Percentiles rank a stretch among this genome's conserved stretches.
phyloP scores from a whole-genome alignment of 1,284 basidiomycete species.

The Coniophora puteana region DNA sequence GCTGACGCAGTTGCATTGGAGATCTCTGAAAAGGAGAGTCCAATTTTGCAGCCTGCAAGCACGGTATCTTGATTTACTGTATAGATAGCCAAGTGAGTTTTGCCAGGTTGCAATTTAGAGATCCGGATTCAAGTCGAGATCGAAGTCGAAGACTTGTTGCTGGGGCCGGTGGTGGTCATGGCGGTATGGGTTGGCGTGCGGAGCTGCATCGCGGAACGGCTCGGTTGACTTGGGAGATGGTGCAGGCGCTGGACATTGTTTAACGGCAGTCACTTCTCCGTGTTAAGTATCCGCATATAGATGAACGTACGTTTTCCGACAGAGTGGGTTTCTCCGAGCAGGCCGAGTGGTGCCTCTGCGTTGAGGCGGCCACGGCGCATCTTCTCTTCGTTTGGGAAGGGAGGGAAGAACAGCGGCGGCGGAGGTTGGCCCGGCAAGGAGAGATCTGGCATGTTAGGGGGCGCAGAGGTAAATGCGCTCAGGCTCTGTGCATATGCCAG shows the following conservation, averaged over 20 bases:
- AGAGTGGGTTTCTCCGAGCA: constrained; percentile 73
- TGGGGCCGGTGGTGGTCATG: constrained; percentile 59
- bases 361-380: constrained; percentile 78
- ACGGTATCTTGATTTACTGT: too few species aligned
- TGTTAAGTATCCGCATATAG: not conserved
- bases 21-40: too few species aligned
- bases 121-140: constrained; percentile 77
- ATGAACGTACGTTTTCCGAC: constrained; percentile 63
- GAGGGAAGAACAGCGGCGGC: constrained; percentile 76
- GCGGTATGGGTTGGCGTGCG: constrained; percentile 63
- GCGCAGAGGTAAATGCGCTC: constrained; percentile 79
- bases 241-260: constrained; percentile 42
- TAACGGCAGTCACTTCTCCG: not conserved
- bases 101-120: too few species aligned
- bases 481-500: constrained; percentile 78
- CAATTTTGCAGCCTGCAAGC: too few species aligned
- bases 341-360: constrained; percentile 69
- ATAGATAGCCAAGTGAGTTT: too few species aligned
- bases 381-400: constrained; percentile 84
- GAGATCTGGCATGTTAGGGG: constrained; percentile 76
- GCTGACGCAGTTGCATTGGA: too few species aligned
- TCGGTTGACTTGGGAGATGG: constrained; percentile 51
- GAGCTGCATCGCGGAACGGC: constrained; percentile 42
- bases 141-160: constrained; percentile 64
- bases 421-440: constrained; percentile 64